A percentile compares a stretch with the other conserved stretches of the same genome.
phyloP scores from a whole-genome alignment of 768 basidiomycete species.

The Russula griseocarnosa region DNA sequence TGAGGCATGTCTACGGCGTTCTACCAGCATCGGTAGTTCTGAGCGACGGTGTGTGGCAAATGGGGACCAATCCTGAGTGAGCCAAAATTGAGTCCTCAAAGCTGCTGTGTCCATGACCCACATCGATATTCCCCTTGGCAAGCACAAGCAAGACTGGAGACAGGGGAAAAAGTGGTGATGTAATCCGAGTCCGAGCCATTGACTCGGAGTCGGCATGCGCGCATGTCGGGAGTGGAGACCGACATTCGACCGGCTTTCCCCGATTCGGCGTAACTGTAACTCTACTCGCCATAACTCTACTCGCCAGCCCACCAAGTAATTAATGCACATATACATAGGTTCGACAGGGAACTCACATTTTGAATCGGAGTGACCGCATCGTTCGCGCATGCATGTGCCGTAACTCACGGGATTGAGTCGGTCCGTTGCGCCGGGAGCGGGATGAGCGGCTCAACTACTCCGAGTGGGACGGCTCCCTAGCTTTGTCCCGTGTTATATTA shows the following conservation, averaged over 20 bases:
- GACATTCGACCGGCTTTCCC: background rate
- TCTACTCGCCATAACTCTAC: no score
- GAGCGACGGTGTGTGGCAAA: background rate
- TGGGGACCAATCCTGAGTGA: background rate
- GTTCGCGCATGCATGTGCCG: no score
- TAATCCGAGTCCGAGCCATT: background rate
- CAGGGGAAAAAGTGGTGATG: background rate
- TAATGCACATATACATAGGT: no score
- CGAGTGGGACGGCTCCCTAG: background rate
- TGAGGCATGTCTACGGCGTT: background rate
- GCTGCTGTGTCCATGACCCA: no score
- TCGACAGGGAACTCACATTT: no score
- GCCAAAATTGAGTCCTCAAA: background rate
- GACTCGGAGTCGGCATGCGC: background rate
- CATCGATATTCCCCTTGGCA: no score
- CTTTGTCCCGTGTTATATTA: background rate
- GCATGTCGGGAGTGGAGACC: background rate
- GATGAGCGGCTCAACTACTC: background rate
- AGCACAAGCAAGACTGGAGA: no score
- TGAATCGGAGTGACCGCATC: no score
- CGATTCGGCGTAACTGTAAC: background rate
- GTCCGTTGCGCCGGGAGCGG: background rate
- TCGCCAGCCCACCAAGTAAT: no score
- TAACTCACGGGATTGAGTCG: background rate
- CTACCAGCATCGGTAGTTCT: background rate